Base-by-base conservation (phyloP, 108 stramenopile species). In the Aurantiochytrium sp. region DNA sequence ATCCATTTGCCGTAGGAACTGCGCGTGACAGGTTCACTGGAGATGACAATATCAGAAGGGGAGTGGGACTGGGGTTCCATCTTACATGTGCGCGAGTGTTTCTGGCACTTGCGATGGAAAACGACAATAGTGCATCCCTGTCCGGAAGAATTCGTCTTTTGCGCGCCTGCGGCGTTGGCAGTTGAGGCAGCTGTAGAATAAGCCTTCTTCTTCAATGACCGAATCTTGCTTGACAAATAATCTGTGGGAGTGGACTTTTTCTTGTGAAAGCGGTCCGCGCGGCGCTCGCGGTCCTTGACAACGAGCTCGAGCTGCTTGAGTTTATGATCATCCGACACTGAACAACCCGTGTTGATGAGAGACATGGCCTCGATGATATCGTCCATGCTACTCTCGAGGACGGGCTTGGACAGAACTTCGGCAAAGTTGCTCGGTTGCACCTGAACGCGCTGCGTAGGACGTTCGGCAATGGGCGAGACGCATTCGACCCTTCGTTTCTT, bases 61-160 rank as follows among this genome's bases (percentile, higher is more conserved):
- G n/a, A 23, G 49, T 83, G 76, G 8, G 64, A 16, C 18, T 69
- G 8, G n/a, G 76, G 49, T 6, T 83, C 76, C 49, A 83, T 47
- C 14, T 23, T 53, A 23, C 76, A 83, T 1, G 76, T 45, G 76
- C 76, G 76, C 8, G 76, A 83, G 51, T 83, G 76, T 83, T 83
- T 83, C 25, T 83, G 45, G 28, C 76, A 83, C 28, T 83, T 83
- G 14, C 51, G 45, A 23, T 83, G 45, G 4, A 83, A 47, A 4
- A 83, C 76, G 16, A 83, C 76, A 28, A 83, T 83, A 28, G 76
- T 83, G 76, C 76, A 83, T 47, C 76, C 76, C 23, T 83, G 76
- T 43, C 76, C 76, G 28, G 76, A 83, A 2, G 76, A 83, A 4
- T 83, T 83, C 8, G 64, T 69, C 42, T 69, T 69, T 6, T 69